Evolutionary conservation across 2,329 filamentous ascomycete genomes (phyloP).

Genomic region (Diaporthe ampelina): DNA sequence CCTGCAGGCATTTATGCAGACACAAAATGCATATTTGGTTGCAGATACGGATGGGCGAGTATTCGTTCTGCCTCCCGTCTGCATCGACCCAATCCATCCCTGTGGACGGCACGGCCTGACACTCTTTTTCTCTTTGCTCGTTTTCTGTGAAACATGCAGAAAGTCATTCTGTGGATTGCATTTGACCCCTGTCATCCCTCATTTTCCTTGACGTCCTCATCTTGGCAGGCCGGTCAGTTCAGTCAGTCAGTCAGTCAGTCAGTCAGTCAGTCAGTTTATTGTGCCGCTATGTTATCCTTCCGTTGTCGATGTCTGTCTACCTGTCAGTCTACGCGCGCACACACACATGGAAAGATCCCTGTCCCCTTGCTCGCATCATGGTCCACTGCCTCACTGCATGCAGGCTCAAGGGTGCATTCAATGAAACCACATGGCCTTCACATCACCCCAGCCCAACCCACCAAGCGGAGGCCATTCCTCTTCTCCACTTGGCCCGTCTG

Average conservation of each 20-base stretch:
- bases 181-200: background rate
- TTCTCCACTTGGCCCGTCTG: constrained; percentile 30
- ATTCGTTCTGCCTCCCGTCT: background rate
- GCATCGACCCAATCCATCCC: background rate
- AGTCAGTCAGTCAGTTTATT: too few relatives aligned
- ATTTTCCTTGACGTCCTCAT: background rate
- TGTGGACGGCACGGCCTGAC: constrained; percentile 10
- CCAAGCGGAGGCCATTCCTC: constrained; percentile 21
- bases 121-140: background rate
- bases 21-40: background rate
- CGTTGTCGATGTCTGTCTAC: background rate
- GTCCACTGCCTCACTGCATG: constrained; percentile 15
- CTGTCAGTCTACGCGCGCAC: background rate
- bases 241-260: too few relatives aligned
- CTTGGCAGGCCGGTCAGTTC: background rate
- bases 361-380: constrained; percentile 15
- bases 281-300: background rate
- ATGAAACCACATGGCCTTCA: constrained; percentile 31
- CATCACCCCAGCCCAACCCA: constrained; percentile 14
- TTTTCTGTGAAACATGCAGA: constrained; percentile 31
- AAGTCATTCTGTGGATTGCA: background rate
- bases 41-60: background rate
- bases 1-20: background rate
- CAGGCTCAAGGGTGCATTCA: constrained; percentile 26
- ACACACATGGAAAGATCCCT: background rate